Conservation (phyloP, 495 filamentous ascomycete genomes). For the Peziza echinospora region DNA sequence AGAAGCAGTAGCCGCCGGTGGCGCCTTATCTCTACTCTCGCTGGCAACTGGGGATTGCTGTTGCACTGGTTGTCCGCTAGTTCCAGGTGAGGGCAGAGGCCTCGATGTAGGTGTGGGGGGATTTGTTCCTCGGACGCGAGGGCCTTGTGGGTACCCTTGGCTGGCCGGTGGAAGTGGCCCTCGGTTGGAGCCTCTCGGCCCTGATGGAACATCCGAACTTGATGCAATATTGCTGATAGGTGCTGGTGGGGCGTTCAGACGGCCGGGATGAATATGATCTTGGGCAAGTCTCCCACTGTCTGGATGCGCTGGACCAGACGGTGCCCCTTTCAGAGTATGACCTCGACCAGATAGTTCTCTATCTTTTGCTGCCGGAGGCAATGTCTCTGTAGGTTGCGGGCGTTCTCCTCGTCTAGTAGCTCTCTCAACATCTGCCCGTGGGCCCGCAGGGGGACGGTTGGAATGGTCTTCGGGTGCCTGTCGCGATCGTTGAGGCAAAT, state of each 20-base stretch:
- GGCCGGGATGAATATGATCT: conserved; percentile 38
- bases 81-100: conserved; percentile 14
- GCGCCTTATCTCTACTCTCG: background rate
- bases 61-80: background rate
- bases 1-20: background rate
- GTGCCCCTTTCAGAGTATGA: conserved; percentile 11
- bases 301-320: conserved; percentile 37
- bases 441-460: conserved; percentile 14
- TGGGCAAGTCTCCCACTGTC: conserved; percentile 23
- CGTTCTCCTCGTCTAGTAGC: conserved; percentile 9
- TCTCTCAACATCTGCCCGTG: conserved; percentile 16
- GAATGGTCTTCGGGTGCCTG: conserved; percentile 2
- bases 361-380: conserved; percentile 6
- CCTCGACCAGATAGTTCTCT: conserved; percentile 8
- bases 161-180: background rate
- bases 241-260: conserved; percentile 31
- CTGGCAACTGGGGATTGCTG: background rate
- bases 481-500: background rate
- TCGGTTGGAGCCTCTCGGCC: conserved; percentile 36
- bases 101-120: conserved; percentile 17
- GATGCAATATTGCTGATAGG: conserved; percentile 25
- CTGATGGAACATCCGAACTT: conserved; percentile 41
- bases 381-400: conserved; percentile 7
- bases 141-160: background rate
- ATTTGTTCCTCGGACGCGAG: conserved; percentile 13